Evolutionary conservation across 176 grass and related monocot genomes (phyloP).

Genomic region (Thalia dealbata): DNA sequence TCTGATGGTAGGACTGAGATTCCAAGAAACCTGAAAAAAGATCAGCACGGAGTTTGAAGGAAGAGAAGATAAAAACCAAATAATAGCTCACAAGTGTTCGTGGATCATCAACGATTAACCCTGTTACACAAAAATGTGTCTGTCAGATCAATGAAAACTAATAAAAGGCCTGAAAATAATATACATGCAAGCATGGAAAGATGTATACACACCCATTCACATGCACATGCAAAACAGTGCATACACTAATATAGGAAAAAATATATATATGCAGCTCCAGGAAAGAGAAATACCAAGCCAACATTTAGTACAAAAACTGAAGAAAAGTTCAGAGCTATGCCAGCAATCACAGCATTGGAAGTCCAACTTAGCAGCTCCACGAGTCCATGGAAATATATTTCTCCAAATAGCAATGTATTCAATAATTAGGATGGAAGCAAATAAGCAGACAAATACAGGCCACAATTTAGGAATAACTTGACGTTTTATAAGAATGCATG

Average conservation of each 20-base stretch:
- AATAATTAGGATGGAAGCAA: conserved; percentile 63
- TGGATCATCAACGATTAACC: conserved; percentile 70
- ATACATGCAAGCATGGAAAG: conserved; percentile 4
- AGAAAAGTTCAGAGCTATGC: conserved; percentile 57
- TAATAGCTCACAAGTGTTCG: conserved; percentile 91
- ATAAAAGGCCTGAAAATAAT: not conserved
- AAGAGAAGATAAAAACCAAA: conserved; percentile 85
- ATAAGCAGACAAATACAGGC: conserved; percentile 81
- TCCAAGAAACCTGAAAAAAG: conserved; percentile 73
- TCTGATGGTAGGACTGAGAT: conserved; percentile 61
- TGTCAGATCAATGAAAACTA: not conserved
- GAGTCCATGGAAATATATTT: conserved; percentile 43
- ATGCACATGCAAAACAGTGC: too few relatives aligned
- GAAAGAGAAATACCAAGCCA: conserved; percentile 59
- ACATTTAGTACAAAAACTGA: conserved; percentile 74
- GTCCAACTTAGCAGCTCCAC: conserved; percentile 33
- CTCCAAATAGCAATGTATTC: conserved; percentile 93
- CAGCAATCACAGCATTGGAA: conserved; percentile 70
- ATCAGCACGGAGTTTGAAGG: conserved; percentile 81
- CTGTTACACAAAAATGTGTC: conserved; percentile 19
- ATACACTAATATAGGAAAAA: too few relatives aligned
- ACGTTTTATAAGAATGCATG: conserved; percentile 86
- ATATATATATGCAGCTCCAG: too few relatives aligned
- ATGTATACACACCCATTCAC: not conserved
- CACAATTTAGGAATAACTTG: conserved; percentile 71